Percentiles rank a stretch among this genome's conserved stretches.
Evolutionary conservation across 495 filamentous ascomycete genomes (phyloP).

Genomic region (Ramalina peruviana): DNA sequence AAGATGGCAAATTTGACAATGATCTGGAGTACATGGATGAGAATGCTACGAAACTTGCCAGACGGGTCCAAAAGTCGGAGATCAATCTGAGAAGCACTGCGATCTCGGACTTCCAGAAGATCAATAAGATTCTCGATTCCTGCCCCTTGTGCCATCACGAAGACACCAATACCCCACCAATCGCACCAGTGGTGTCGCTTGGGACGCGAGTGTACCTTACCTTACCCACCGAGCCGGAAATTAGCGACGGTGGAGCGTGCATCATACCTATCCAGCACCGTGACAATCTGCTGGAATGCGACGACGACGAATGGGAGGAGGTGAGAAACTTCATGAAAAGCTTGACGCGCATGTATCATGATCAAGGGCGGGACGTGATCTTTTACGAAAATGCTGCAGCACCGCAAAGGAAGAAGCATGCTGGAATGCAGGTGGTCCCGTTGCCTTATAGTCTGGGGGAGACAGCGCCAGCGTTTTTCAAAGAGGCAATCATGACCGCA

Average conservation of each 20-base stretch:
- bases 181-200: slow-evolving; percentile 79
- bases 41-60: slow-evolving; percentile 83
- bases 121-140: slow-evolving; percentile 73
- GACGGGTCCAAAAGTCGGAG: slow-evolving; percentile 74
- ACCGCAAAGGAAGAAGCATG: slow-evolving; percentile 65
- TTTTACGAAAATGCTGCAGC: slow-evolving; percentile 96
- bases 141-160: slow-evolving; percentile 92
- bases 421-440: slow-evolving; percentile 73
- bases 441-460: slow-evolving; percentile 78
- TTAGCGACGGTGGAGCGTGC: slow-evolving; percentile 67
- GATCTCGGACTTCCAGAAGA: slow-evolving; percentile 77
- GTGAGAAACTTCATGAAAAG: slow-evolving; percentile 98
- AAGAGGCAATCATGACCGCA: slow-evolving; percentile 73
- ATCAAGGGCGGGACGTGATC: slow-evolving; percentile 76
- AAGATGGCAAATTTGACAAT: slow-evolving; percentile 82
- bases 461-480: slow-evolving; percentile 88
- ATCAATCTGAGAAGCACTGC: slow-evolving; percentile 80
- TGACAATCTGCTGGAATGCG: slow-evolving; percentile 84
- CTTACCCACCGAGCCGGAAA: slow-evolving; percentile 77
- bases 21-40: slow-evolving; percentile 97
- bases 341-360: slow-evolving; percentile 82
- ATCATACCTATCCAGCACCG: slow-evolving; percentile 86
- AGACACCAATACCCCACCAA: slow-evolving; percentile 66
- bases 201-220: slow-evolving; percentile 81
- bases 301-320: slow-evolving; percentile 99